Percentiles rank a stretch among this genome's conserved stretches.
phyloP scores from a whole-genome alignment of 352 stramenopile genomes.

The Detonula confervacea region DNA sequence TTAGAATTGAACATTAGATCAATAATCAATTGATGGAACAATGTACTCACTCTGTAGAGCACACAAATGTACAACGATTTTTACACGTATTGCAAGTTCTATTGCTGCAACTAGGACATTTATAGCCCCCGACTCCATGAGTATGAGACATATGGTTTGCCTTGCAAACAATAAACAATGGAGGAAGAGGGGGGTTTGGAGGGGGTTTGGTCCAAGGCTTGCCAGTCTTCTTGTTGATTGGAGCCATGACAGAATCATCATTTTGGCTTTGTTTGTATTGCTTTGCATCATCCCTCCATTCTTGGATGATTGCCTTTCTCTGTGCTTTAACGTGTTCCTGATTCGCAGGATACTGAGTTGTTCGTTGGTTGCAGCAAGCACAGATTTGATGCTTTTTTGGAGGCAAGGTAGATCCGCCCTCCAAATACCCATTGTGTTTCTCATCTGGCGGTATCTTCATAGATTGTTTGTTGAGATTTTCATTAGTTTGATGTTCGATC shows the following conservation, averaged over 20 bases:
- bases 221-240: not conserved
- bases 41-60: not conserved
- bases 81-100: not conserved
- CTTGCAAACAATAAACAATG: not conserved
- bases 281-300: not conserved
- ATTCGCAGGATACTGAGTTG: not conserved
- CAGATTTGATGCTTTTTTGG: not conserved
- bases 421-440: not conserved
- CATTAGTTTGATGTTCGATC: not conserved
- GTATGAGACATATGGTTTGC: not conserved
- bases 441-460: not conserved
- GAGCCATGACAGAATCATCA: not conserved
- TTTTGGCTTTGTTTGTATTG: not conserved
- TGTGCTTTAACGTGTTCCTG: too few species aligned
- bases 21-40: too few species aligned
- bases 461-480: not conserved
- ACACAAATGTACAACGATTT: not conserved
- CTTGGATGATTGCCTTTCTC: not conserved
- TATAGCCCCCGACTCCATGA: not conserved
- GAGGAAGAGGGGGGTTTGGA: too few species aligned
- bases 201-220: not conserved
- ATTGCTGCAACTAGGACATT: not conserved
- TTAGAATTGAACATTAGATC: too few species aligned
- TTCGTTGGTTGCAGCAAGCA: not conserved
- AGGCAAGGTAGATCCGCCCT: not conserved